These are phyloP conservation scores for Candida smagusa DNA, from an alignment of 1,139 yeast species.

Conservation along the genomic window DNA sequence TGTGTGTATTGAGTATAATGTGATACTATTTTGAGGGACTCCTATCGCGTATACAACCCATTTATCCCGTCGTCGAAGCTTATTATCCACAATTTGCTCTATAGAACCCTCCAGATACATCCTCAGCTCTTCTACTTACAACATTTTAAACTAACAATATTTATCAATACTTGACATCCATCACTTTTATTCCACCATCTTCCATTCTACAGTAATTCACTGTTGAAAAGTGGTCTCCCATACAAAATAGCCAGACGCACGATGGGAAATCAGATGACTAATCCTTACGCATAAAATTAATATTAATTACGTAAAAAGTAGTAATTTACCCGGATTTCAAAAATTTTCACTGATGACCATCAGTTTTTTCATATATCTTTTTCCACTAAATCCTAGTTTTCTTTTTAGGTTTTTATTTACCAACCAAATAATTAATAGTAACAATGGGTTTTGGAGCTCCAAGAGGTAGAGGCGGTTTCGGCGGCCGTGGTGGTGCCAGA, in stretches of 20 bases:
- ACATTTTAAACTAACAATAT: no score
- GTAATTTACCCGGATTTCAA: constrained; percentile 19
- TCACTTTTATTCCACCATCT: no score
- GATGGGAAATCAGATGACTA: constrained; percentile 10
- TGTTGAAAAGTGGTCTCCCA: neutral
- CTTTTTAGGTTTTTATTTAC: constrained; percentile 3
- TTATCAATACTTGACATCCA: no score
- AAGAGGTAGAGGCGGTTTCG: constrained; percentile 37
- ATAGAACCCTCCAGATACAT: no score
- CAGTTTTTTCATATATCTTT: constrained; percentile 9
- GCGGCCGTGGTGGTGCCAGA: constrained; percentile 26
- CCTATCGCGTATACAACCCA: no score
- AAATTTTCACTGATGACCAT: constrained; percentile 11
- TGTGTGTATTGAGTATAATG: no score
- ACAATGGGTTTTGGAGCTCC: constrained; percentile 36
- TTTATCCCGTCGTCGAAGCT: no score
- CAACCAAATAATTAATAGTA: constrained; percentile 5
- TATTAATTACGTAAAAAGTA: constrained; percentile 12
- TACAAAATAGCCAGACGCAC: constrained; percentile 6
- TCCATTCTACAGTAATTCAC: no score
- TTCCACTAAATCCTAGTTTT: constrained; percentile 6
- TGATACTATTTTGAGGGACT: no score
- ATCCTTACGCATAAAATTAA: constrained; percentile 12
- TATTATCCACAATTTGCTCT: no score
- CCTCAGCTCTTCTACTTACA: no score